Percentiles rank a stretch among this genome's conserved stretches.
Evolutionary conservation across 352 stramenopile genomes (phyloP).

Genomic region (Peronospora farinosa): DNA sequence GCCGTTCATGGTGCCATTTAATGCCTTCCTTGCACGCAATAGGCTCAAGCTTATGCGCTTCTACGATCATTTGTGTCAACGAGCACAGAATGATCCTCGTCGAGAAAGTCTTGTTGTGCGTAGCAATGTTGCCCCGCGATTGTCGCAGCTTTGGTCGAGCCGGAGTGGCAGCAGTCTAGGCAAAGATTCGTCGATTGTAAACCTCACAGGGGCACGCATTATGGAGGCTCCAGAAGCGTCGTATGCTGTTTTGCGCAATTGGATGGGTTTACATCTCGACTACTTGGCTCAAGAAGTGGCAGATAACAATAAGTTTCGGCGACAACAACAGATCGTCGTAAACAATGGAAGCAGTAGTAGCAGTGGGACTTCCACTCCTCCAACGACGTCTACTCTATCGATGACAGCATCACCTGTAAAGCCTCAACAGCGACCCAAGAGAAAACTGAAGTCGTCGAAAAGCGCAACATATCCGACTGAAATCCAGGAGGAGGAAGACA

Average conservation of each 20-base stretch:
- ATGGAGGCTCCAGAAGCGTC: constrained; percentile 42
- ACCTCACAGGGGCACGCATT: constrained; percentile 30
- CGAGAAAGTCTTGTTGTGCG: constrained; percentile 54
- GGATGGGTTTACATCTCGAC: constrained; percentile 45
- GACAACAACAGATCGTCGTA: constrained; percentile 34
- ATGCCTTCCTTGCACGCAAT: constrained; percentile 57
- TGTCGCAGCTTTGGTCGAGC: constrained; percentile 57
- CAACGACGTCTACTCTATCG: constrained; percentile 19
- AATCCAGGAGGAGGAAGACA: constrained; percentile 30
- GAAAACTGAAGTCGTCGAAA: constrained; percentile 55
- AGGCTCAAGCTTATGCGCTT: constrained; percentile 52
- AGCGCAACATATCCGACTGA: constrained; percentile 24
- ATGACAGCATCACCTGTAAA: constrained; percentile 24
- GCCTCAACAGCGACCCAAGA: constrained; percentile 21
- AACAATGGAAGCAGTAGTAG: constrained; percentile 27
- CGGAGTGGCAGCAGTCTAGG: constrained; percentile 30
- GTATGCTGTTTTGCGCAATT: constrained; percentile 40
- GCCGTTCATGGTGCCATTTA: constrained; percentile 77
- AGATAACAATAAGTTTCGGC: constrained; percentile 46
- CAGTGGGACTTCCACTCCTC: constrained; percentile 18
- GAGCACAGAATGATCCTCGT: constrained; percentile 53
- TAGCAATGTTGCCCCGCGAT: constrained; percentile 50
- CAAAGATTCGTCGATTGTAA: constrained; percentile 35
- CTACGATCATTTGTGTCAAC: constrained; percentile 73
- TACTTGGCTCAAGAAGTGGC: constrained; percentile 44